These are phyloP conservation scores for Protostelium mycophagum DNA, from an alignment of 78 protist genomes.

Conservation along the genomic window DNA sequence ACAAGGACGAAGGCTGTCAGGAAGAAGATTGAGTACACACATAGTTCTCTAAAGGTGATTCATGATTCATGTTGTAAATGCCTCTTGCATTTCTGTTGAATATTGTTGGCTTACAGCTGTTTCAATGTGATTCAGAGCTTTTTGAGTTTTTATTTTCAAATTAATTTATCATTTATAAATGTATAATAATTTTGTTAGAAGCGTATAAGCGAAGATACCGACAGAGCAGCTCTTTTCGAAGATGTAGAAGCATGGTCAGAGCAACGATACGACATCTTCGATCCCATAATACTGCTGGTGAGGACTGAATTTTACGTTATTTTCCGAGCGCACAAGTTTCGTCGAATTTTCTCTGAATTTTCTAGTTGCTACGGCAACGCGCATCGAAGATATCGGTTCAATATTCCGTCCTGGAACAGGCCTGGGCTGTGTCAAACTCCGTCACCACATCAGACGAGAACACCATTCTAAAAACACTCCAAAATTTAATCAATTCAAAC, in stretches of 20 bases:
- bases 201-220: background rate
- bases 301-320: background rate
- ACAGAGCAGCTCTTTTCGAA: background rate
- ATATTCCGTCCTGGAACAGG: background rate
- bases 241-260: background rate
- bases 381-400: background rate
- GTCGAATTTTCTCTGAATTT: no score
- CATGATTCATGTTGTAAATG: no score
- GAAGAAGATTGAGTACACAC: background rate
- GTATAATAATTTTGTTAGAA: background rate
- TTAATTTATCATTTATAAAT: no score
- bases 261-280: background rate
- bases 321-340: background rate
- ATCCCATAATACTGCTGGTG: background rate
- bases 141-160: no score
- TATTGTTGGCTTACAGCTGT: background rate
- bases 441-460: background rate
- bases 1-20: background rate
- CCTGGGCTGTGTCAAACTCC: background rate
- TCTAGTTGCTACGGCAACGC: background rate
- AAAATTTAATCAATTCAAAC: background rate
- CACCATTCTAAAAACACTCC: background rate
- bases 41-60: background rate
- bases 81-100: no score
- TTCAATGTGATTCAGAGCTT: background rate